phyloP scores from a whole-genome alignment of 2,329 filamentous ascomycete species.

The Hypoxylon sp. region DNA sequence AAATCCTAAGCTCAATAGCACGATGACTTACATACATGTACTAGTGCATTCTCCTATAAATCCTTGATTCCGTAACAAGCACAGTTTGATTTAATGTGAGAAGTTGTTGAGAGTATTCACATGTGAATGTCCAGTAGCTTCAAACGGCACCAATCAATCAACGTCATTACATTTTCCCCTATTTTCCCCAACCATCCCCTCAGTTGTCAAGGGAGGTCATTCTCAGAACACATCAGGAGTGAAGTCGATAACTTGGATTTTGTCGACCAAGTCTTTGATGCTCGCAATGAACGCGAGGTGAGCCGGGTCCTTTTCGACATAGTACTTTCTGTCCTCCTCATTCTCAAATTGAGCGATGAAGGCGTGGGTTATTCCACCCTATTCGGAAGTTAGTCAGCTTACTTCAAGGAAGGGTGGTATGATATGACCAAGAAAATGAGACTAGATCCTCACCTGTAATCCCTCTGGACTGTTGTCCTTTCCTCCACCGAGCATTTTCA shows the following conservation, averaged over 20 bases:
- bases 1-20: neutral
- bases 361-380: constrained; percentile 75
- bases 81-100: neutral
- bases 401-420: neutral
- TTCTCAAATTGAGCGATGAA: constrained; percentile 77
- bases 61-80: neutral
- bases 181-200: constrained; percentile 8
- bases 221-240: constrained; percentile 56
- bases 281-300: constrained; percentile 71
- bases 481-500: constrained; percentile 70
- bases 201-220: constrained; percentile 5
- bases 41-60: neutral
- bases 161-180: constrained; percentile 28
- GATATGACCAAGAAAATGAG: neutral
- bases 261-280: constrained; percentile 63
- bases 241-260: constrained; percentile 72
- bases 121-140: neutral
- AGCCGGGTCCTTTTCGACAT: constrained; percentile 72
- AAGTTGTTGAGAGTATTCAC: neutral
- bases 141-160: constrained; percentile 17
- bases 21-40: neutral
- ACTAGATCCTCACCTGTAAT: constrained; percentile 63
- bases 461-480: constrained; percentile 73
- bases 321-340: constrained; percentile 76
- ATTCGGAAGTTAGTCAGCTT: constrained; percentile 19